These are phyloP conservation scores for Desmodesmus armatus DNA, from an alignment of 139 green algal species.

Conservation along the genomic window DNA sequence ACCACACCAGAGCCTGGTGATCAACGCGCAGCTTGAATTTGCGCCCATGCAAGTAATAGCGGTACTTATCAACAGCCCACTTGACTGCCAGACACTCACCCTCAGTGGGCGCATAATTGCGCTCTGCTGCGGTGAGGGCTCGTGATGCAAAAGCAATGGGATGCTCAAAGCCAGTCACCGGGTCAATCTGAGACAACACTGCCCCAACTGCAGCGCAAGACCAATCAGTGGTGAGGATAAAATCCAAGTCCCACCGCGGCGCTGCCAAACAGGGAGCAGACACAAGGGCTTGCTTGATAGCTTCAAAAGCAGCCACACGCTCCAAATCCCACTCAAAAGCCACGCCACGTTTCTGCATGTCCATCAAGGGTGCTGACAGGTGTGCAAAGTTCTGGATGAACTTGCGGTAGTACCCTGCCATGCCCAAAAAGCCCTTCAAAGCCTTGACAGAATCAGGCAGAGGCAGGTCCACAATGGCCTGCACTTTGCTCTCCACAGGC, in stretches of 20 bases:
- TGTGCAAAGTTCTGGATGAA: conserved; percentile 40
- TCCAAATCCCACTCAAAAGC: conserved; percentile 10
- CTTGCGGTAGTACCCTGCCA: conserved; percentile 29
- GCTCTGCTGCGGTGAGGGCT: conserved; percentile 17
- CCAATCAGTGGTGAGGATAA: conserved; percentile 33
- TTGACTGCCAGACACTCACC: conserved; percentile 46
- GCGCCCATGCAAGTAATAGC: conserved; percentile 43
- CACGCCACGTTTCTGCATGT: background rate
- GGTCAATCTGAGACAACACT: conserved; percentile 22
- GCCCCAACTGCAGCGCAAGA: background rate
- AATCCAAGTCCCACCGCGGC: background rate
- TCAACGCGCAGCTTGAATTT: conserved; percentile 33
- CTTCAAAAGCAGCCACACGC: conserved; percentile 15
- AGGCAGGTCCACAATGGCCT: conserved; percentile 35
- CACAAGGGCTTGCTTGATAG: conserved; percentile 14
- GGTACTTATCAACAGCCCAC: conserved; percentile 44
- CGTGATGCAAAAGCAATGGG: conserved; percentile 27
- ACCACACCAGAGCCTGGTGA: conserved; percentile 39
- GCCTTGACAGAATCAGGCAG: background rate
- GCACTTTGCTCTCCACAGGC: no score
- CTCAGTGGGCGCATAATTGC: conserved; percentile 42
- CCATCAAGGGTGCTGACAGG: background rate
- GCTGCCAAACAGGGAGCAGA: conserved; percentile 3
- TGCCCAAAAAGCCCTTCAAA: conserved; percentile 46
- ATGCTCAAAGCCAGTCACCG: conserved; percentile 16